Evolutionary conservation across 495 filamentous ascomycete species (phyloP).

Genomic region (Beverwykella pulmonaria): DNA sequence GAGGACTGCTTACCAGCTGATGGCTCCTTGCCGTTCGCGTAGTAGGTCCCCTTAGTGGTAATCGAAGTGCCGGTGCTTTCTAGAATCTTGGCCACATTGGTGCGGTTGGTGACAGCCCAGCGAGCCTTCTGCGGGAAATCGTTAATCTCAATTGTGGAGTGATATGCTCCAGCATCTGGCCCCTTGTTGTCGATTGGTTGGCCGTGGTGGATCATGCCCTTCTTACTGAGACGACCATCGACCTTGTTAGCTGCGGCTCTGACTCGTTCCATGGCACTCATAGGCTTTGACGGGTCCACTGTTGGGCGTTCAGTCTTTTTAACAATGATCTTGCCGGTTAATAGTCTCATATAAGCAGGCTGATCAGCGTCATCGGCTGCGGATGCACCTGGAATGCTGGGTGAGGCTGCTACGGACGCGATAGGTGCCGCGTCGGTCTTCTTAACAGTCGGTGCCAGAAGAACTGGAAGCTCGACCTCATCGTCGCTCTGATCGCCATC

Average conservation of each 20-base stretch:
- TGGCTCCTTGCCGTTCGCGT: constrained; percentile 75
- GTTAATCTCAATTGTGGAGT: constrained; percentile 97
- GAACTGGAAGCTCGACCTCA: constrained; percentile 44
- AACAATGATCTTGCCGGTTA: constrained; percentile 71
- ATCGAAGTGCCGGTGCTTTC: constrained; percentile 94
- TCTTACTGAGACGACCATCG: constrained; percentile 80
- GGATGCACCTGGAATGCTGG: constrained; percentile 62
- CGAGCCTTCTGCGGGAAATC: constrained; percentile 98
- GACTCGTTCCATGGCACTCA: constrained; percentile 86
- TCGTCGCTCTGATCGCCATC: constrained; percentile 81
- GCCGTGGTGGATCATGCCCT: constrained; percentile 82
- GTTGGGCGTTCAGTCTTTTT: constrained; percentile 67
- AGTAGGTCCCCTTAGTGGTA: constrained; percentile 94
- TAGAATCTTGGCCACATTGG: constrained; percentile 97
- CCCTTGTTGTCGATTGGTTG: constrained; percentile 99
- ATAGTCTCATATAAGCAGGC: constrained; percentile 68
- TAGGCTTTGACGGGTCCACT: constrained; percentile 61
- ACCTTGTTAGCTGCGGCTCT: constrained; percentile 83
- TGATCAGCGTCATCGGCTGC: constrained; percentile 54
- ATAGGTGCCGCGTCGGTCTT: constrained; percentile 19
- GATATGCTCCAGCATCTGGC: constrained; percentile 94
- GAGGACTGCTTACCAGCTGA: constrained; percentile 39
- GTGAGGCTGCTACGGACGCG: not conserved
- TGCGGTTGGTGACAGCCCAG: constrained; percentile 98
- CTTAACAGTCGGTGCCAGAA: constrained; percentile 8